Base-by-base conservation (phyloP, 2,329 filamentous ascomycete species). In the Exophiala bonariae region DNA sequence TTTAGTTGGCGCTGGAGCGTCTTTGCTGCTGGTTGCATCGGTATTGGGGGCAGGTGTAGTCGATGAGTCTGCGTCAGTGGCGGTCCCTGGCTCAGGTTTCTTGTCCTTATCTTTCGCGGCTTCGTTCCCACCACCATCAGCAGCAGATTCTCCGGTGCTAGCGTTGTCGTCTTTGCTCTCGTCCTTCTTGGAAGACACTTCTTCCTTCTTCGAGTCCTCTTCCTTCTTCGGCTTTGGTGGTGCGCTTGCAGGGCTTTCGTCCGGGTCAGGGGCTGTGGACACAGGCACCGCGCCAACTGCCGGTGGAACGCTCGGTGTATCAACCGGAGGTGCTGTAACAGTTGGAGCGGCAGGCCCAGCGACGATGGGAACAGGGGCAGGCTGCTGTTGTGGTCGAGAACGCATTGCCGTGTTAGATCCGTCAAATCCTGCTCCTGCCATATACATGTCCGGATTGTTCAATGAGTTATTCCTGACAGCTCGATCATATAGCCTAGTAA, bases 401-500 rank as follows among this genome's bases (percentile, higher is more conserved):
- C 53, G 28, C 17, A 52, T 23, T 9, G 55, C 59, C 19, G 38
- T 30, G n/a, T 51, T 59, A 18, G 40, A 46, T 31, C 63, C 62
- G 28, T 57, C 54, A 23, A 44, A 37, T 16, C 54, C 54, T 3
- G 58, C 57, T 3, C 61, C 62, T 4, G 62, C 60, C 41, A 61
- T 59, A 42, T 70, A 70, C 55, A 65, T 65, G 49, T 70, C 67
- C 10, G 67, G 67, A 50, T 70, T 66, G 41, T 69, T 70, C 42
- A 67, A 57, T 11, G 62, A 66, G 44, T 66, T 67, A 9, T 60
- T 66, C 44, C 63, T 62, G 36, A 69, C 61, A 19, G 67, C 67
- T 8, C 59, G 56, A 43, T 70, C 67, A 35, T 69, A 70, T 11
- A 70, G 56, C 19, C 67, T 56, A 3, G 66, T 70, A 34, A 61